These are phyloP conservation scores for Ogataea pignaliae DNA, from an alignment of 805 yeast species.

Conservation along the genomic window DNA sequence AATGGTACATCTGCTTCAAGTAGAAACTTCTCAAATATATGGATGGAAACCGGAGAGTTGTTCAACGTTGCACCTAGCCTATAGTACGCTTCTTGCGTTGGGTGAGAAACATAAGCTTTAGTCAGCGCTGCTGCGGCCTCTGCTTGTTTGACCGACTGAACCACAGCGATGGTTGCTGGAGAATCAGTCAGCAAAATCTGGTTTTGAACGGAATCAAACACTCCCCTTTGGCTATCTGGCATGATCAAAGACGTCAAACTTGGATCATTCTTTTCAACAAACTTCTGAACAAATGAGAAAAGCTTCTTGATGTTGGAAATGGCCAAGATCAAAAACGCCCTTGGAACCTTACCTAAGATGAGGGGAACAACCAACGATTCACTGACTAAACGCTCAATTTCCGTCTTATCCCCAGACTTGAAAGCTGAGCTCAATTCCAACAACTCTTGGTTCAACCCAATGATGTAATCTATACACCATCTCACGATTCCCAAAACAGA, in stretches of 20 bases:
- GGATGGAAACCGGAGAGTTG: constrained; percentile 52
- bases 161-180: constrained; percentile 25
- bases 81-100: constrained; percentile 50
- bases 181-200: constrained; percentile 26
- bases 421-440: constrained; percentile 37
- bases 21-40: constrained; percentile 55
- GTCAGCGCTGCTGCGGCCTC: constrained; percentile 7
- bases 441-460: constrained; percentile 69
- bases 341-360: constrained; percentile 62
- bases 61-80: constrained; percentile 44
- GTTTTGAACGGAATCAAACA: constrained; percentile 25
- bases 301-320: constrained; percentile 63
- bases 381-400: constrained; percentile 19
- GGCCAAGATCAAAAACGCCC: constrained; percentile 62
- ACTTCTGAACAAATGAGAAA: constrained; percentile 50
- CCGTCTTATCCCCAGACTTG: constrained; percentile 18
- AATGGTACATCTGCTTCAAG: constrained; percentile 48
- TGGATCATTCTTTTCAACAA: constrained; percentile 47
- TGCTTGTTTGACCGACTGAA: constrained; percentile 17
- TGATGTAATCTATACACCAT: constrained; percentile 81
- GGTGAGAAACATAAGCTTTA: constrained; percentile 27
- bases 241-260: constrained; percentile 22
- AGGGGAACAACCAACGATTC: constrained; percentile 49
- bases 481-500: constrained; percentile 71
- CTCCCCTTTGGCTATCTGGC: constrained; percentile 30